Percentiles rank a stretch among this genome's conserved stretches.
These are phyloP conservation scores for Thyridium curvatum DNA, from an alignment of 2,329 filamentous ascomycete genomes.

Conservation along the genomic window DNA sequence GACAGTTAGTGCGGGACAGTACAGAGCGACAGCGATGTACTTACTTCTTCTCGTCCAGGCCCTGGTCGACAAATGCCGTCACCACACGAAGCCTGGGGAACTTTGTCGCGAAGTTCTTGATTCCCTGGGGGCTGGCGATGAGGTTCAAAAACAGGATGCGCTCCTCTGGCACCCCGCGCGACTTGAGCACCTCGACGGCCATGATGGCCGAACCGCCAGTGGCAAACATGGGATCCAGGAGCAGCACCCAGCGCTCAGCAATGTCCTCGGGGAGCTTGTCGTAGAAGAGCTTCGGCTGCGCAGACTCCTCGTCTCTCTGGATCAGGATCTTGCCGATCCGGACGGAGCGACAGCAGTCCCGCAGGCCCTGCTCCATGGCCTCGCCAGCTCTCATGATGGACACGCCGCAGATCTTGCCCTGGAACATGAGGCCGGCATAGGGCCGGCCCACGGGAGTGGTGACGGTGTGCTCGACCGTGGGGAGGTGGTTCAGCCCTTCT, in stretches of 20 bases:
- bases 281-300: conserved; percentile 89
- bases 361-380: conserved; percentile 94
- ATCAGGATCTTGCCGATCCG: conserved; percentile 98
- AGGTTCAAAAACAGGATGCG: conserved; percentile 94
- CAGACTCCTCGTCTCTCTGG: conserved; percentile 92
- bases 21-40: conserved; percentile 3
- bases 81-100: conserved; percentile 89
- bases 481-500: conserved; percentile 93
- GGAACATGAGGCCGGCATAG: conserved; percentile 89
- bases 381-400: conserved; percentile 98
- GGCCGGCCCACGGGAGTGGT: conserved; percentile 84
- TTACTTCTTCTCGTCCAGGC: conserved; percentile 95
- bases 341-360: conserved; percentile 96
- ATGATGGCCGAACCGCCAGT: conserved; percentile 95
- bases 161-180: conserved; percentile 87
- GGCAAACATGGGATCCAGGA: conserved; percentile 98
- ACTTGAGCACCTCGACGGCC: conserved; percentile 89
- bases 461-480: conserved; percentile 81
- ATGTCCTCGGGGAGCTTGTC: conserved; percentile 97
- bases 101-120: conserved; percentile 79
- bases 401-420: conserved; percentile 97
- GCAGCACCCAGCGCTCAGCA: conserved; percentile 81
- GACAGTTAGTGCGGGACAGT: conserved; percentile 25
- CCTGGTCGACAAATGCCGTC: conserved; percentile 88
- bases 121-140: conserved; percentile 93